Evolutionary conservation across 2,329 filamentous ascomycete genomes (phyloP), one percentile per base, ranked within the genome.

Genomic region (Alternaria sp.): DNA sequence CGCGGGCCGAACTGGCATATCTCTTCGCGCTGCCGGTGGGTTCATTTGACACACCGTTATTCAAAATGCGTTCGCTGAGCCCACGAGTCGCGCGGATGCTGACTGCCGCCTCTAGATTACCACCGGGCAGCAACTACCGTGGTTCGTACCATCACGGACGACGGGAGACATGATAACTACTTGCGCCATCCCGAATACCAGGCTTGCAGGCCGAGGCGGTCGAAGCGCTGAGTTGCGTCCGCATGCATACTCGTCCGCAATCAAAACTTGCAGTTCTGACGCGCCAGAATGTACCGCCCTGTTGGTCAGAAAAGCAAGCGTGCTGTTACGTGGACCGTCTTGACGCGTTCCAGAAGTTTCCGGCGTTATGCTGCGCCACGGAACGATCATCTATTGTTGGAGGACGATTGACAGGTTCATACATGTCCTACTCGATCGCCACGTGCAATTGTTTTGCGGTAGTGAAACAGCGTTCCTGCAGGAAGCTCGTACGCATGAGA

Each of bases 181-280:
- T 60, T 62, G 51, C 54, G 57, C 58, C 59, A 57, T 63, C 46
- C 60, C 65, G 55, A 58, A 54, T 19, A 59, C 58, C 56, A 59
- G 58, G 56, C 53, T 54, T 19, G 30, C 36, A 51, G 54, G 47
- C 52, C 9, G 21, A 45, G 10, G 23, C 44, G 43, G 43, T 19
- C 43, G 56, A 40, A 36, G 51, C 52, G 53, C 36, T 36, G 36
- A 43, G 21, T 28, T 47, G 49, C 44, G 43, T 43, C 56, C 51
- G 51, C 30, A 46, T 52, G 46, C 43, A 57, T 58, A 59, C 57
- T 65, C 40, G 52, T 46, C 51, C 32, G 36, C 52, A 55, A 61
- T 63, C 55, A 63, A 67, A 44, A 40, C 36, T 32, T 9, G 13
- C 50, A 62, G 57, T 55, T 47, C 59, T 52, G 53, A 52, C 19